Percentiles rank a stretch among this genome's conserved stretches.
These are phyloP conservation scores for Tetracladium setigerum DNA, from an alignment of 495 filamentous ascomycete genomes.

Conservation along the genomic window DNA sequence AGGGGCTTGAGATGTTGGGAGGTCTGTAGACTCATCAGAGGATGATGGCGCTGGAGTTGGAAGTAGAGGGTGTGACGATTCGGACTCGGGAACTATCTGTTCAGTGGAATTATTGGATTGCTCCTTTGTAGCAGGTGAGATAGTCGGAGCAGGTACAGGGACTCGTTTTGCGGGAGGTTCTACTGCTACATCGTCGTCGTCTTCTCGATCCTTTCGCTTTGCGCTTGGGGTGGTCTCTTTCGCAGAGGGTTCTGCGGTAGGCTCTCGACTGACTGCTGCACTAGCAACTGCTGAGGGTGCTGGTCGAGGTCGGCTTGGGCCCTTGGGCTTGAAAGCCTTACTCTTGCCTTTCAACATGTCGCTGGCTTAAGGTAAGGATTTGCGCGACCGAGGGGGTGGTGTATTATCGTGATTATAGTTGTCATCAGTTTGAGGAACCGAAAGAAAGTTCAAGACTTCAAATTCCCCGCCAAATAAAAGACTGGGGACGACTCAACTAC, in stretches of 20 bases:
- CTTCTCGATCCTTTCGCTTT: conserved; percentile 7
- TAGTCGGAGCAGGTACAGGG: background rate
- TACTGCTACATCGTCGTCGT: background rate
- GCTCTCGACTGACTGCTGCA: background rate
- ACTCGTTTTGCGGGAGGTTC: conserved; percentile 6
- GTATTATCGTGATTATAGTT: too few species aligned
- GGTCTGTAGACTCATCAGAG: too few species aligned
- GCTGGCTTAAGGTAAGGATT: background rate
- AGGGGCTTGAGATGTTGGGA: too few species aligned
- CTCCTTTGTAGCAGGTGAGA: background rate
- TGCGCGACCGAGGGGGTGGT: too few species aligned
- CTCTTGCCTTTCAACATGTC: conserved; percentile 15
- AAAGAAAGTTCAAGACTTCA: too few species aligned
- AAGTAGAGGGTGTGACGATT: too few species aligned
- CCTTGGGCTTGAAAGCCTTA: conserved; percentile 15
- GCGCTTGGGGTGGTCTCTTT: background rate
- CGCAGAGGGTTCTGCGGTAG: background rate
- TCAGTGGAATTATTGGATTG: background rate
- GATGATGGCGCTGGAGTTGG: too few species aligned
- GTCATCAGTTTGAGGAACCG: too few species aligned
- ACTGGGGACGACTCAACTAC: too few species aligned
- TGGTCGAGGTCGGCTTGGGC: background rate
- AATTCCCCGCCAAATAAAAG: too few species aligned
- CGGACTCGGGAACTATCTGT: too few species aligned
- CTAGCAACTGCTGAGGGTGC: background rate